Evolutionary conservation across 139 green algal genomes (phyloP).

Genomic region (Tetradesmus lagerheimii): DNA sequence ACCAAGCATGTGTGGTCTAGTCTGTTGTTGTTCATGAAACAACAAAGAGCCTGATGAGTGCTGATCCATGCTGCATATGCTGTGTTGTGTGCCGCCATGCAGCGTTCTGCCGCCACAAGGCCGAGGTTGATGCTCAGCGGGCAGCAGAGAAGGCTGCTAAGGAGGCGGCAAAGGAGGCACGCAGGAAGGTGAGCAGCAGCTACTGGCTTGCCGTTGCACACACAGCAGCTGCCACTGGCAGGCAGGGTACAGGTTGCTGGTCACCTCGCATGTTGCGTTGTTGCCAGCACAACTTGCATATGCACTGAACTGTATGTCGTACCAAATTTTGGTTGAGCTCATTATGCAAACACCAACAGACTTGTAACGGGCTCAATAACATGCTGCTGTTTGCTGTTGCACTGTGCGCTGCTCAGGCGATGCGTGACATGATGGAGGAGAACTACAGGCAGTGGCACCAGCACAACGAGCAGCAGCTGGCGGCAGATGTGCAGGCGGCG

Average conservation of each 20-base stretch:
- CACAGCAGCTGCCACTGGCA: background rate
- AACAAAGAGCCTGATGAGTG: background rate
- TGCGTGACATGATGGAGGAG: slow-evolving; percentile 57
- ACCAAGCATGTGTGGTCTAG: too few species aligned
- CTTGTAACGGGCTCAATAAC: background rate
- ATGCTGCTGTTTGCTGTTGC: background rate
- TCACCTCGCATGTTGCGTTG: background rate
- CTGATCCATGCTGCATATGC: background rate
- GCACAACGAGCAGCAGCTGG: slow-evolving; percentile 51
- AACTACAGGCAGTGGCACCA: slow-evolving; percentile 52
- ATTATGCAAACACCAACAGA: too few species aligned
- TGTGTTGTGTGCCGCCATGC: slow-evolving; percentile 1
- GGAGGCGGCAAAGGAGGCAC: slow-evolving; percentile 53
- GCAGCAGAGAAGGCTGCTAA: slow-evolving; percentile 49
- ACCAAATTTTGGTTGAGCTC: too few species aligned
- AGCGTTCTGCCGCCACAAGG: slow-evolving; percentile 47
- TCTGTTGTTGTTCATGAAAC: background rate
- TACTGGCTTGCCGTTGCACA: background rate
- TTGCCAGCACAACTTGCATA: background rate
- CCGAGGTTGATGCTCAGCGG: slow-evolving; percentile 37
- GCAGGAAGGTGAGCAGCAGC: slow-evolving; percentile 29
- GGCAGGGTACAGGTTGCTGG: background rate
- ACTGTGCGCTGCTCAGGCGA: slow-evolving; percentile 29
- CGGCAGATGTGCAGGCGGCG: slow-evolving; percentile 43
- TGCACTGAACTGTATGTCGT: background rate